Evolutionary conservation across 1,284 basidiomycete genomes (phyloP).

Genomic region (Tilletiaria anomala): DNA sequence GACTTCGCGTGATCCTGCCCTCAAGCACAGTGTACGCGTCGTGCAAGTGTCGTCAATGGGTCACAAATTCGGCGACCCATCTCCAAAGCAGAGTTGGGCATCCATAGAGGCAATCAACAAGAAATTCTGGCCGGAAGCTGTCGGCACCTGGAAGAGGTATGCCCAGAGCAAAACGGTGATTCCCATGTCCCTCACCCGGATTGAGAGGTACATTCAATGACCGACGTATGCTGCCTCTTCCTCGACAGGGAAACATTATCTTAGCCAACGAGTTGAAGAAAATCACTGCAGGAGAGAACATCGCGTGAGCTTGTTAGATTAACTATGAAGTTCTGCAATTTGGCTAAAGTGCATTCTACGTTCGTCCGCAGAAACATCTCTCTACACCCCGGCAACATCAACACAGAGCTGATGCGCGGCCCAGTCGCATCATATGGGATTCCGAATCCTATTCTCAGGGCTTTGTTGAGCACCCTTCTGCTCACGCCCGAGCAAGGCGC

Average conservation of each 20-base stretch:
- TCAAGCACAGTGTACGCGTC: slow-evolving; percentile 16
- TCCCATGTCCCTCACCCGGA: neutral
- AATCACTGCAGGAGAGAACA: slow-evolving; percentile 5
- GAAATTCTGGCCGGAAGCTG: slow-evolving; percentile 13
- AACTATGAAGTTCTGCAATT: too few relatives aligned
- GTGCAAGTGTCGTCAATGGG: slow-evolving; percentile 19
- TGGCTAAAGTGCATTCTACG: too few relatives aligned
- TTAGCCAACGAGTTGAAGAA: slow-evolving; percentile 3
- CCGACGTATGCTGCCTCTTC: slow-evolving; percentile 7
- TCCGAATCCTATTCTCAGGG: neutral
- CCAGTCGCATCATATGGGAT: neutral
- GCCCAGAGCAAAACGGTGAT: slow-evolving; percentile 1
- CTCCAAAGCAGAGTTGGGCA: slow-evolving; percentile 6
- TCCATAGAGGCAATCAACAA: slow-evolving; percentile 17
- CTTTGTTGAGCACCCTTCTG: neutral
- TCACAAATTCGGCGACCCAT: slow-evolving; percentile 6
- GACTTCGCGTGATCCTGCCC: slow-evolving; percentile 12
- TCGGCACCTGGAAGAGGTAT: slow-evolving; percentile 12
- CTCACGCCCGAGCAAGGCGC: slow-evolving; percentile 27
- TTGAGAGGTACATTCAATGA: neutral
- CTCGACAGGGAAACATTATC: slow-evolving; percentile 12
- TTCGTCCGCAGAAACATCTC: too few relatives aligned
- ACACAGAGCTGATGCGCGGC: slow-evolving; percentile 1
- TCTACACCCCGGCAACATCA: slow-evolving; percentile 16
- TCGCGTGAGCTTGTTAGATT: too few relatives aligned